Percentiles rank a stretch among this genome's conserved stretches.
Evolutionary conservation across 2,329 filamentous ascomycete genomes (phyloP).

Genomic region (Rugonectria rugulosa): DNA sequence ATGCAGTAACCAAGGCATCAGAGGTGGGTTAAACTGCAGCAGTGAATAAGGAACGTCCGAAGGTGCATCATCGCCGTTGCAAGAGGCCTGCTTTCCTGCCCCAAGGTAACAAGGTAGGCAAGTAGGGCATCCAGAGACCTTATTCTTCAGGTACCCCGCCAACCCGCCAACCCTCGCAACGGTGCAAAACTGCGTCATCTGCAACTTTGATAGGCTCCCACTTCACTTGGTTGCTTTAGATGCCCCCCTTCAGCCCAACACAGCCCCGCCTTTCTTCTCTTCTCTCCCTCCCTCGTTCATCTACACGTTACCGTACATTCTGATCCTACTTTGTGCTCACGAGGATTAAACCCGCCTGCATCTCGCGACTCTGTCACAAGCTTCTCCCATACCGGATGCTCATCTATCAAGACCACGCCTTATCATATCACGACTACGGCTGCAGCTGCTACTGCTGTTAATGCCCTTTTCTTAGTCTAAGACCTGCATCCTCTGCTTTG

Average conservation of each 20-base stretch:
- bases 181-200: not conserved
- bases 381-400: not conserved
- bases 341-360: slow-evolving; percentile 9
- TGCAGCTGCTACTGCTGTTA: not conserved
- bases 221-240: not conserved
- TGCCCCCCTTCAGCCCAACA: not conserved
- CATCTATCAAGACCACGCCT: not conserved
- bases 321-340: slow-evolving; percentile 1
- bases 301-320: not conserved
- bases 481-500: slow-evolving; percentile 1
- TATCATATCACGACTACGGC: too few species aligned
- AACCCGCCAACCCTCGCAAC: not conserved
- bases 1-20: too few species aligned
- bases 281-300: slow-evolving; percentile 4
- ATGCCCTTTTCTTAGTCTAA: slow-evolving; percentile 5
- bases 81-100: too few species aligned
- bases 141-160: not conserved
- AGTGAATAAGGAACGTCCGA: too few species aligned
- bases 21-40: too few species aligned
- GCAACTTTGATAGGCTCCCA: not conserved
- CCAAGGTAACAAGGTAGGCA: not conserved
- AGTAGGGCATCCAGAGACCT: not conserved
- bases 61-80: too few species aligned
- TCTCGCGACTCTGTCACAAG: slow-evolving; percentile 16
- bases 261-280: slow-evolving; percentile 8